Conservation (phyloP, 169 alveolate species). For the Plasmodium gallinaceum region DNA sequence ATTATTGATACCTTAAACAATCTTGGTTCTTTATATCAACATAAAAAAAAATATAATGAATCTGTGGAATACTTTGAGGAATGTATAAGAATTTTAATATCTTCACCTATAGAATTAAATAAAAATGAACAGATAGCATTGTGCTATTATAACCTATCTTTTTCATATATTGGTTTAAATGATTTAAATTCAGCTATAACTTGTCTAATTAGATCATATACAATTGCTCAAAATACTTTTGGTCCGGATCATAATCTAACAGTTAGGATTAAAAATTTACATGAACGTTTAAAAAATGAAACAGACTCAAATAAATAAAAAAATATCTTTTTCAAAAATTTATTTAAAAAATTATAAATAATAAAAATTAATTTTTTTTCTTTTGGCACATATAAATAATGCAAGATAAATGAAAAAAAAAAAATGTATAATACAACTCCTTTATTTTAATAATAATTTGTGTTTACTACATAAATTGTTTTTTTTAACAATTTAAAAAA, state of each 20-base stretch:
- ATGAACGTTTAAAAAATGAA: slow-evolving; percentile 34
- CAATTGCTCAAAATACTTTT: slow-evolving; percentile 27
- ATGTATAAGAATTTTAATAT: slow-evolving; percentile 49
- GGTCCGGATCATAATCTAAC: slow-evolving; percentile 74
- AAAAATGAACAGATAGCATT: slow-evolving; percentile 74
- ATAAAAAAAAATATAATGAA: slow-evolving; percentile 31
- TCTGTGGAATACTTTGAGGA: slow-evolving; percentile 73
- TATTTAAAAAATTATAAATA: no score
- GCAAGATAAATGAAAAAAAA: no score
- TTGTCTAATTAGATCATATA: slow-evolving; percentile 53
- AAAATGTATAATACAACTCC: no score
- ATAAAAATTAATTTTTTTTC: no score
- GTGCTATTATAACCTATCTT: slow-evolving; percentile 67
- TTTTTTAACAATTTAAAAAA: no score
- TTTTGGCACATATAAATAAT: no score
- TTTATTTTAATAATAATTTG: no score
- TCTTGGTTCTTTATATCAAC: slow-evolving; percentile 66
- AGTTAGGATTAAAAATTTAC: slow-evolving; percentile 28
- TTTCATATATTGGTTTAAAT: slow-evolving; percentile 73
- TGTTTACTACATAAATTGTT: no score
- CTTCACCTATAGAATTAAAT: slow-evolving; percentile 48
- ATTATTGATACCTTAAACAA: slow-evolving; percentile 72
- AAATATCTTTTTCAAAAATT: background rate
- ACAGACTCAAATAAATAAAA: background rate
- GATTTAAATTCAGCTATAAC: slow-evolving; percentile 61